phyloP scores from a whole-genome alignment of 2,329 filamentous ascomycete genomes.

The Penicillium sp. region DNA sequence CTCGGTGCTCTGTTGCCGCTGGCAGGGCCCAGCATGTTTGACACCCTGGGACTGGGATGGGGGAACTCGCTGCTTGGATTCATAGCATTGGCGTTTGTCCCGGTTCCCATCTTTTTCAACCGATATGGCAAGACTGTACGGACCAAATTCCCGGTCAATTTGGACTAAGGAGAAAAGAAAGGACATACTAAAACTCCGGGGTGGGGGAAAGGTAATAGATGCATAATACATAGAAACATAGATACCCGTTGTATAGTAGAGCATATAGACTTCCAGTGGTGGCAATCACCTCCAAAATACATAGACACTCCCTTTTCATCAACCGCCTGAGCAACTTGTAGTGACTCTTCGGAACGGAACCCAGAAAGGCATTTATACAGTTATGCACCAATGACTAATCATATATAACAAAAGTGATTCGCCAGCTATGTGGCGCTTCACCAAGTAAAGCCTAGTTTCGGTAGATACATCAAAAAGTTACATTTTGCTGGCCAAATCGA shows the following conservation, averaged over 20 bases:
- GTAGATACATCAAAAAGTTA: too few species aligned
- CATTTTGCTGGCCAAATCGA: too few species aligned
- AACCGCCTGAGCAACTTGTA: too few species aligned
- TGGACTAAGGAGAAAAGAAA: neutral
- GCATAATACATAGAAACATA: neutral
- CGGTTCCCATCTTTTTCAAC: constrained; percentile 25
- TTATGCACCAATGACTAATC: too few species aligned
- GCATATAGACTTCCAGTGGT: too few species aligned
- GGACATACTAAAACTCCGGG: neutral
- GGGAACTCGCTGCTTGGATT: constrained; percentile 52
- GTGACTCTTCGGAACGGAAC: too few species aligned
- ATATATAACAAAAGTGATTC: too few species aligned
- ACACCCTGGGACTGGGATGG: constrained; percentile 41
- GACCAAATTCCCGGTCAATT: constrained; percentile 7
- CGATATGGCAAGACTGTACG: constrained; percentile 25
- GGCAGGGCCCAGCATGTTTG: constrained; percentile 50
- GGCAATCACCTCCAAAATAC: too few species aligned
- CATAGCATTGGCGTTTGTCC: constrained; percentile 46
- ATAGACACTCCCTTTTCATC: too few species aligned
- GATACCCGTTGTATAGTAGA: neutral
- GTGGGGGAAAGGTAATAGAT: neutral
- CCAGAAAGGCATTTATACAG: too few species aligned
- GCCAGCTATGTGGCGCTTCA: too few species aligned
- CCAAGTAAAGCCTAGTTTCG: too few species aligned
- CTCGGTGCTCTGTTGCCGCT: constrained; percentile 56